These are phyloP conservation scores for Castanospermum australe DNA, from an alignment of 306 rosid genomes.

Conservation along the genomic window DNA sequence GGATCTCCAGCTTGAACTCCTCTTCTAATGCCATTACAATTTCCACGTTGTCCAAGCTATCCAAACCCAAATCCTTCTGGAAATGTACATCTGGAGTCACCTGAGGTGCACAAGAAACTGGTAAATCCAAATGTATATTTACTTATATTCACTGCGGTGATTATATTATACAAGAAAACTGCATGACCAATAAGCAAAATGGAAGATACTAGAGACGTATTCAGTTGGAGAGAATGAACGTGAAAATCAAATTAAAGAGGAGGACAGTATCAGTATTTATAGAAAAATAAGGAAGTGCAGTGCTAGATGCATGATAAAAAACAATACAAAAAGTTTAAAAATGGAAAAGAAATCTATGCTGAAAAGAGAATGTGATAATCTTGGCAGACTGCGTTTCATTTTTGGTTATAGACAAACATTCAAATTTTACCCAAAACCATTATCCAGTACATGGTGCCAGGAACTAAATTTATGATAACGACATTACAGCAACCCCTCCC, in stretches of 20 bases:
- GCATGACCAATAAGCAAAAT: constrained; percentile 11
- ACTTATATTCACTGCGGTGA: neutral
- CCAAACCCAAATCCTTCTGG: constrained; percentile 91
- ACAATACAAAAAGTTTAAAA: neutral
- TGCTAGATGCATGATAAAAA: neutral
- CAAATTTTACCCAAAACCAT: neutral
- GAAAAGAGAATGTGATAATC: neutral
- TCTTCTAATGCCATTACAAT: constrained; percentile 96
- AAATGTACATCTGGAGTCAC: constrained; percentile 80
- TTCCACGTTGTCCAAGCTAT: constrained; percentile 97
- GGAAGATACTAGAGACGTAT: neutral
- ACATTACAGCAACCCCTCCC: neutral
- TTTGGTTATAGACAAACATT: neutral
- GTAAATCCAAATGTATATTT: neutral
- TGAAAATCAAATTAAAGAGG: neutral
- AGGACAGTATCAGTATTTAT: neutral
- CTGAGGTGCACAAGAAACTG: constrained; percentile 40
- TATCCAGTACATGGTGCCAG: neutral
- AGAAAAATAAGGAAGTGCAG: neutral
- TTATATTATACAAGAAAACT: neutral
- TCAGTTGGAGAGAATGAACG: neutral
- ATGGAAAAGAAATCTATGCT: neutral
- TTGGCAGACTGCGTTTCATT: neutral
- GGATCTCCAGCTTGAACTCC: constrained; percentile 97
- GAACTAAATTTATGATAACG: neutral